Evolutionary conservation across 371 early-diverging fungal species (phyloP).

Genomic region (Zopfochytrium polystomum): DNA sequence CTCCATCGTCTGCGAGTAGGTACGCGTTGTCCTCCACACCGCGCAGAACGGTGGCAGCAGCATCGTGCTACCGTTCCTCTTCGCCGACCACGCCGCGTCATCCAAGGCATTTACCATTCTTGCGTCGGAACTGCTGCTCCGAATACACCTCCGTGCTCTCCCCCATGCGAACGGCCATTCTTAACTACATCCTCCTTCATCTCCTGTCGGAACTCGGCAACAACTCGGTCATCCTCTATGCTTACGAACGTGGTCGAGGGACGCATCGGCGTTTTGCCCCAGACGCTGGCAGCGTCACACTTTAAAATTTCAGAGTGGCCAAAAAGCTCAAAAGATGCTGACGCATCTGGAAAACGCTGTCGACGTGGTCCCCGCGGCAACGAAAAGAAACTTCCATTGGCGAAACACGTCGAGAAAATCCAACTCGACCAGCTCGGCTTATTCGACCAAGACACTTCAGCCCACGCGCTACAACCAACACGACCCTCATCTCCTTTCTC

Average conservation of each 20-base stretch:
- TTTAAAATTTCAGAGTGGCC: slow-evolving; percentile 8
- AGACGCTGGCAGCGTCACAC: slow-evolving; percentile 7
- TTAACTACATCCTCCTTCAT: slow-evolving; percentile 41
- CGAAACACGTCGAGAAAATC: no score
- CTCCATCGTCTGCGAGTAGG: slow-evolving; percentile 32
- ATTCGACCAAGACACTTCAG: slow-evolving; percentile 33
- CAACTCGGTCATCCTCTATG: slow-evolving; percentile 14
- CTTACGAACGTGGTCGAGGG: slow-evolving; percentile 33
- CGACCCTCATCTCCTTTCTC: slow-evolving; percentile 23
- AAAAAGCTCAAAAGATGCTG: slow-evolving; percentile 25
- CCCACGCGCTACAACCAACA: slow-evolving; percentile 33
- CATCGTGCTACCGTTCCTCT: slow-evolving; percentile 21
- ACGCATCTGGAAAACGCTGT: slow-evolving; percentile 27
- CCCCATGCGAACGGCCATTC: slow-evolving; percentile 34
- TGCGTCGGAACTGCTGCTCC: slow-evolving; percentile 38
- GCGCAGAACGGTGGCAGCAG: slow-evolving; percentile 22
- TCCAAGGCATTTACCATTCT: slow-evolving; percentile 28
- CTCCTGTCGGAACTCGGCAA: slow-evolving; percentile 35
- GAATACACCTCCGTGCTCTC: slow-evolving; percentile 30
- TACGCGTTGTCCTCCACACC: slow-evolving; percentile 28
- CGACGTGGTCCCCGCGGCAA: slow-evolving; percentile 26
- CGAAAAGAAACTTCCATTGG: no score
- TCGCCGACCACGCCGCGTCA: slow-evolving; percentile 22
- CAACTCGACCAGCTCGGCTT: slow-evolving; percentile 31
- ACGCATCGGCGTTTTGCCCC: slow-evolving; percentile 21